Base-by-base conservation (phyloP, 2,329 filamentous ascomycete genomes). In the Escovopsis sp. region DNA sequence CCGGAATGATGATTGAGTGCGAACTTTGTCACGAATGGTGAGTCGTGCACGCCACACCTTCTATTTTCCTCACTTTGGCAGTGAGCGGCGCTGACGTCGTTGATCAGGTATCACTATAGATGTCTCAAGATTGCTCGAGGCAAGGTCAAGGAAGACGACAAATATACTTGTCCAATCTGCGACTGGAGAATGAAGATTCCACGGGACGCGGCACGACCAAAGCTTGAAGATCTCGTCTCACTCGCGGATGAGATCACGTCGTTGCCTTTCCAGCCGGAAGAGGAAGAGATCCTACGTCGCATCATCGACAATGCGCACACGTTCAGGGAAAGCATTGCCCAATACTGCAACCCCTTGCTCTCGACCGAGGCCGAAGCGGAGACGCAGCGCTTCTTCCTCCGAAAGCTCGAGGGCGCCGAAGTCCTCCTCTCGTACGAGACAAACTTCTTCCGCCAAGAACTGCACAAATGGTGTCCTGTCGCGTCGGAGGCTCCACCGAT, bases 1-100 rank as follows among this genome's bases (percentile, higher is more conserved):
- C 89, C 33, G 91, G 91, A 41, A 93, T 96, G 82, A 98, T 98
- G 91, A 96, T 98, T 53, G 91, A 98, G 63, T 98, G 91, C 59
- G 91, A 96, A 59, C 71, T 95, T 34, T 98, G 91, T 62, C 89
- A 95, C 55, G 91, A 98, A 66, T 98, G 91, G 91, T 88, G 61
- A 68, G 79, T 68, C 8, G 11, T 9, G 8, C 11, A 9, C 26
- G 30, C 2, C 12, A 12, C 11, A 38, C 2, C 1, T 8, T 18
- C 15, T 4, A 23, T 26, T n/a, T 19, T 8, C 6, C 9, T 42
- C 26, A 32, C 8, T 32, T 32, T 9, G 8, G 28, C 8, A 11
- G 8, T 32, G 8, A 32, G 28, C 33, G 32, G 28, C 35, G 36
- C 35, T 35, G 12, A 48, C 53, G 49, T 55, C 35, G 18, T 33